Evolutionary conservation across 495 filamentous ascomycete species (phyloP).

Genomic region (Beverwykella pulmonaria): DNA sequence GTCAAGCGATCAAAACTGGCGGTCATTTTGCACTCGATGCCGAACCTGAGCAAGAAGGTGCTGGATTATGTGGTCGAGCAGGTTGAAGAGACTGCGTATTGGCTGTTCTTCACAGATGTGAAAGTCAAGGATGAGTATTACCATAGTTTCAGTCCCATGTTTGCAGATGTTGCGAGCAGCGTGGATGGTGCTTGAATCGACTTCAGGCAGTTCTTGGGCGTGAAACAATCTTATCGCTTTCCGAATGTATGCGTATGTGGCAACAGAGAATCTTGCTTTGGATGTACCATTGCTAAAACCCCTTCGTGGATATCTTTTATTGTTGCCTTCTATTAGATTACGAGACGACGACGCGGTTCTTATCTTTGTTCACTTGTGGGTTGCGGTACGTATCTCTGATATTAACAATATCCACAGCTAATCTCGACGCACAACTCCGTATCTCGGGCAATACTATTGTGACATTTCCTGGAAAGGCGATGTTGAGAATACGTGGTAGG

Average conservation of each 20-base stretch:
- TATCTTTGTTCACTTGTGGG: background rate
- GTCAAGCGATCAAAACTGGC: constrained; percentile 15
- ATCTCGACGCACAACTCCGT: background rate
- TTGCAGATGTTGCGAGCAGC: constrained; percentile 13
- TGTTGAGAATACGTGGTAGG: background rate
- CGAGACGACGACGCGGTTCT: background rate
- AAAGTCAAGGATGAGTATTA: constrained; percentile 30
- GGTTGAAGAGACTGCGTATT: constrained; percentile 21
- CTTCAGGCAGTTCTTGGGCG: no score
- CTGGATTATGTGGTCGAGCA: constrained; percentile 30
- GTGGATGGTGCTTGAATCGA: constrained; percentile 7
- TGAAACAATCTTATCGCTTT: no score
- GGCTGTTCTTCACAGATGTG: constrained; percentile 29
- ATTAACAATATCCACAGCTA: background rate
- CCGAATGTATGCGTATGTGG: no score
- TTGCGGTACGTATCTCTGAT: background rate
- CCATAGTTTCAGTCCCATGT: constrained; percentile 18
- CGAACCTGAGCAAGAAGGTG: constrained; percentile 13
- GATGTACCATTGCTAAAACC: no score
- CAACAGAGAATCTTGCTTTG: no score
- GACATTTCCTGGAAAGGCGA: background rate
- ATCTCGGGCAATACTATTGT: background rate
- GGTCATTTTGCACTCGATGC: constrained; percentile 26
- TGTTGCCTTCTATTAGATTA: no score
- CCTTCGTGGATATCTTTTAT: no score